phyloP scores from a whole-genome alignment of 2,329 filamentous ascomycete genomes.

The Sclerotinia subarctica region DNA sequence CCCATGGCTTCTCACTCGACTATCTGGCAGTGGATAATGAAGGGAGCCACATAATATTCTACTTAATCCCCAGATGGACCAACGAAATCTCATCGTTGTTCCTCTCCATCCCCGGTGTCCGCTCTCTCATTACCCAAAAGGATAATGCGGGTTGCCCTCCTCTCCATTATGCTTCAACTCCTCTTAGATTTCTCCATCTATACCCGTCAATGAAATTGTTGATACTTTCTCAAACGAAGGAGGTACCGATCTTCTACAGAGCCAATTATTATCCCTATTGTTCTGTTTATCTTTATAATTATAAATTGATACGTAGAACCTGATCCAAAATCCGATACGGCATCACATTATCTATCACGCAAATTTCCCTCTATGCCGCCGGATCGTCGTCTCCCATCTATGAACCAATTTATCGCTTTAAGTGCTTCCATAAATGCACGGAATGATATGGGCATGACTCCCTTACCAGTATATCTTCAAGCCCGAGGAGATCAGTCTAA shows the following conservation, averaged over 20 bases:
- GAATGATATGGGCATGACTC: constrained; percentile 16
- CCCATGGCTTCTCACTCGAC: background rate
- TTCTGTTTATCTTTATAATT: too few relatives aligned
- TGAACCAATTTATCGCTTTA: constrained; percentile 10
- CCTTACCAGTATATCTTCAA: background rate
- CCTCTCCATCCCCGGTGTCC: background rate
- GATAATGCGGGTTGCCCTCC: constrained; percentile 23
- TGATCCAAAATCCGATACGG: constrained; percentile 23
- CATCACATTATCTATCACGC: constrained; percentile 23
- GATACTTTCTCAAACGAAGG: background rate
- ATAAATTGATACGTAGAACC: too few relatives aligned
- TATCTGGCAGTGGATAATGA: constrained; percentile 1
- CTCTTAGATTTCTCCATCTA: too few relatives aligned
- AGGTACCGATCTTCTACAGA: constrained; percentile 22
- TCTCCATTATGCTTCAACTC: background rate
- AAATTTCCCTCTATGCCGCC: too few relatives aligned
- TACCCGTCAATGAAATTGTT: background rate
- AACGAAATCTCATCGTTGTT: background rate
- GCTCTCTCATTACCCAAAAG: constrained; percentile 17
- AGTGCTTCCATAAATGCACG: constrained; percentile 18
- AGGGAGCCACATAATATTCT: constrained; percentile 1
- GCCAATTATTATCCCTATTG: too few relatives aligned
- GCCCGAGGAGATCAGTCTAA: background rate
- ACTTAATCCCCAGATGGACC: background rate
- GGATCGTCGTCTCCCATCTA: background rate